Evolutionary conservation across 2,329 filamentous ascomycete genomes (phyloP).

Genomic region (Calonectria naviculata): DNA sequence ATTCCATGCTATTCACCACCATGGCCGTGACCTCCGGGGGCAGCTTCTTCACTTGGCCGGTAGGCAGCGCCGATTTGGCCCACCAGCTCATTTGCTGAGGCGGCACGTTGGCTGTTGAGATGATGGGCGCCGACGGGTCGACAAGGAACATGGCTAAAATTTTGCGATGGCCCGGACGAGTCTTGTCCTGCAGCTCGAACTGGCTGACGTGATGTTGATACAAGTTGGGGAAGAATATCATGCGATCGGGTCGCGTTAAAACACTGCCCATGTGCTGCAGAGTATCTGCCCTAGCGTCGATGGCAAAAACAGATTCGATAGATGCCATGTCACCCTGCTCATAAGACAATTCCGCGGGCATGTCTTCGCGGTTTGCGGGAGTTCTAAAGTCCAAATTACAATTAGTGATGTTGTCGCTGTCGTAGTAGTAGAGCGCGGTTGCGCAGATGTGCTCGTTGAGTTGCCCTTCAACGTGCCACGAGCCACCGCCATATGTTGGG

Average conservation of each 20-base stretch:
- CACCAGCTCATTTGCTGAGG: slow-evolving; percentile 56
- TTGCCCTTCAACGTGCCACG: slow-evolving; percentile 67
- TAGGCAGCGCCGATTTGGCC: slow-evolving; percentile 3
- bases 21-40: slow-evolving; percentile 36
- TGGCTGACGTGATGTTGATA: slow-evolving; percentile 63
- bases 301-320: slow-evolving; percentile 48
- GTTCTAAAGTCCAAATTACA: slow-evolving; percentile 63
- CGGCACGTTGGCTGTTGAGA: slow-evolving; percentile 57
- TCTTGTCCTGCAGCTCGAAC: slow-evolving; percentile 63
- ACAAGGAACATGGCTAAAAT: slow-evolving; percentile 71
- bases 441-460: slow-evolving; percentile 73
- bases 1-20: slow-evolving; percentile 34
- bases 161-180: slow-evolving; percentile 66
- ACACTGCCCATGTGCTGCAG: slow-evolving; percentile 58
- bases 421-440: slow-evolving; percentile 72
- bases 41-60: slow-evolving; percentile 13
- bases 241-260: slow-evolving; percentile 56
- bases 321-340: slow-evolving; percentile 45
- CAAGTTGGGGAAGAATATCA: slow-evolving; percentile 67
- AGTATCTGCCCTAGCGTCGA: slow-evolving; percentile 26
- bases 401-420: slow-evolving; percentile 68
- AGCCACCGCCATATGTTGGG: slow-evolving; percentile 62
- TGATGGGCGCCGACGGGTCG: slow-evolving; percentile 61
- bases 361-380: slow-evolving; percentile 43
- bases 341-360: slow-evolving; percentile 22